These are phyloP conservation scores for Ceratobasidium sp. DNA, from an alignment of 1,284 basidiomycete genomes.

Conservation along the genomic window DNA sequence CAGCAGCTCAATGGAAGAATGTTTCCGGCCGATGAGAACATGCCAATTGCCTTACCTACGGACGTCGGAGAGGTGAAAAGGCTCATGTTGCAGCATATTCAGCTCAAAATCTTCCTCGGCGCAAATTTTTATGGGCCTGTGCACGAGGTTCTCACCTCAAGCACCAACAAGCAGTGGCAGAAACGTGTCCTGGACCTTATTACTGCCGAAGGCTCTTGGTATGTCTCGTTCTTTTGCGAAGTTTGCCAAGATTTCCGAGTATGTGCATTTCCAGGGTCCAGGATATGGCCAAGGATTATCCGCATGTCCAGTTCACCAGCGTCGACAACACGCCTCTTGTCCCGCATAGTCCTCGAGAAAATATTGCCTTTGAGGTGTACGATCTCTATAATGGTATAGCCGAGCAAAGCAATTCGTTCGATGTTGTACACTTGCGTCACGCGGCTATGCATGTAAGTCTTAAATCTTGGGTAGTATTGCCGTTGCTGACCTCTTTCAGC, in stretches of 20 bases:
- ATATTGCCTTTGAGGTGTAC: slow-evolving; percentile 33
- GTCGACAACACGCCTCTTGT: slow-evolving; percentile 22
- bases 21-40: slow-evolving; percentile 34
- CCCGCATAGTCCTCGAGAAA: slow-evolving; percentile 9
- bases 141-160: slow-evolving; percentile 16
- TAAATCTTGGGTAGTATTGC: neutral
- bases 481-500: neutral
- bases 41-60: slow-evolving; percentile 34
- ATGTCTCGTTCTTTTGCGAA: neutral
- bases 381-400: slow-evolving; percentile 24
- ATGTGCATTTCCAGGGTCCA: slow-evolving; percentile 11
- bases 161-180: neutral
- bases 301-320: slow-evolving; percentile 19
- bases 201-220: slow-evolving; percentile 35
- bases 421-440: slow-evolving; percentile 36
- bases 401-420: slow-evolving; percentile 11
- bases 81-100: slow-evolving; percentile 35
- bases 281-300: slow-evolving; percentile 33
- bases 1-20: slow-evolving; percentile 40
- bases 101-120: slow-evolving; percentile 34
- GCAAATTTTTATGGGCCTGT: slow-evolving; percentile 33
- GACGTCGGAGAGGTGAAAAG: slow-evolving; percentile 19
- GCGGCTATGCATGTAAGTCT: slow-evolving; percentile 35
- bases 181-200: slow-evolving; percentile 39
- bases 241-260: neutral